These are phyloP conservation scores for Chrysoporthe cubensis DNA, from an alignment of 2,329 filamentous ascomycete species.

Conservation along the genomic window DNA sequence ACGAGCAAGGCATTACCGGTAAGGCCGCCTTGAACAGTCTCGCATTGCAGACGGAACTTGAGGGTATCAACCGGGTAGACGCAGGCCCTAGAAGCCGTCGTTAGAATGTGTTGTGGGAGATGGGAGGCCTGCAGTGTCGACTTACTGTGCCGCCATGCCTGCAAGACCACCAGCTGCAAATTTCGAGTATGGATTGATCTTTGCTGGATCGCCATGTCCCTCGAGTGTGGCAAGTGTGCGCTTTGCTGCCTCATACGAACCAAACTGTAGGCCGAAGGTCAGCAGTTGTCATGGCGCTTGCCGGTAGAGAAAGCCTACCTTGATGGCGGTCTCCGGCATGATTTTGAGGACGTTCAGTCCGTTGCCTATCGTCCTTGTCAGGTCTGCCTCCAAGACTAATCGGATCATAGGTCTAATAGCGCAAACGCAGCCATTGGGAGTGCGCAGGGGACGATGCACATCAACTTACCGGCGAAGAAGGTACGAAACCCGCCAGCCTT, in stretches of 20 bases:
- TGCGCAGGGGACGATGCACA: neutral
- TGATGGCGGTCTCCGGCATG: constrained; percentile 98
- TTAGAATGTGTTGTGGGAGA: neutral
- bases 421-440: neutral
- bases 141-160: constrained; percentile 90
- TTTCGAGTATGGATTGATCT: constrained; percentile 82
- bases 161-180: constrained; percentile 90
- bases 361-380: constrained; percentile 67
- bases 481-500: constrained; percentile 83
- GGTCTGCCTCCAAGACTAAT: neutral
- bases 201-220: constrained; percentile 80
- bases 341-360: constrained; percentile 96
- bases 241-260: constrained; percentile 95
- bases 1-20: constrained; percentile 82
- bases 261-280: constrained; percentile 60
- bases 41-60: constrained; percentile 86
- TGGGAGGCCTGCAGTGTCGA: constrained; percentile 30
- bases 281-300: neutral
- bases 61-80: constrained; percentile 93
- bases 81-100: constrained; percentile 63
- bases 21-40: constrained; percentile 83
- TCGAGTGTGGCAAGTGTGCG: constrained; percentile 82
- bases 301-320: constrained; percentile 47
- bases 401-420: neutral
- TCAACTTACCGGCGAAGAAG: constrained; percentile 81